Conservation (phyloP, 2,329 filamentous ascomycete genomes). For the Colletotrichum limetticola region DNA sequence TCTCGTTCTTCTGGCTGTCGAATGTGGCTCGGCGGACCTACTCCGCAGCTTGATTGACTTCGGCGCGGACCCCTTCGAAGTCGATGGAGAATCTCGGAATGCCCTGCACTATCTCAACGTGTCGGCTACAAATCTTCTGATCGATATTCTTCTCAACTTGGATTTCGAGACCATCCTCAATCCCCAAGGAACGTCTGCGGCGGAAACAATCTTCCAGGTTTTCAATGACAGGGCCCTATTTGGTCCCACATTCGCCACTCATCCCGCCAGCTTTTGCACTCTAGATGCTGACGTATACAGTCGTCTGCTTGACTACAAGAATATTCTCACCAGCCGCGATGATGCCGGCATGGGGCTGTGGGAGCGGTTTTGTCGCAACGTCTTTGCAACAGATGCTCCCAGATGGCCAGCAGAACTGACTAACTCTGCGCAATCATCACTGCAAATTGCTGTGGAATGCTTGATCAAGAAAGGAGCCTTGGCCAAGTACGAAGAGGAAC, state of each 20-base stretch:
- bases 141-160: conserved; percentile 39
- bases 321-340: background rate
- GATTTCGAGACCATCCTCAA: conserved; percentile 35
- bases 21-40: conserved; percentile 42
- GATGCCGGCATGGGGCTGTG: conserved; percentile 2
- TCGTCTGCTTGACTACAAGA: background rate
- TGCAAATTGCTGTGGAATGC: background rate
- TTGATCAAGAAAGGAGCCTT: background rate
- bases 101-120: conserved; percentile 42
- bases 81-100: conserved; percentile 33
- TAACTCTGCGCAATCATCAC: background rate
- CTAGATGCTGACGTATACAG: background rate
- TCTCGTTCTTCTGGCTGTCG: conserved; percentile 37
- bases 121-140: conserved; percentile 37
- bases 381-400: conserved; percentile 1
- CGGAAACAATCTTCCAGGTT: conserved; percentile 45
- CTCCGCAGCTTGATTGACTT: conserved; percentile 36
- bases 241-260: background rate
- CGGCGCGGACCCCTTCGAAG: conserved; percentile 34
- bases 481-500: conserved; percentile 11
- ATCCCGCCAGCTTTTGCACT: background rate
- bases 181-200: conserved; percentile 37
- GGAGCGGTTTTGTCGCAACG: conserved; percentile 15
- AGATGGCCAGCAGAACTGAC: background rate
- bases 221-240: conserved; percentile 14